Percentiles rank a stretch among this genome's conserved stretches.
These are phyloP conservation scores for Cyamopsis tetragonoloba DNA, from an alignment of 306 rosid species.

Conservation along the genomic window DNA sequence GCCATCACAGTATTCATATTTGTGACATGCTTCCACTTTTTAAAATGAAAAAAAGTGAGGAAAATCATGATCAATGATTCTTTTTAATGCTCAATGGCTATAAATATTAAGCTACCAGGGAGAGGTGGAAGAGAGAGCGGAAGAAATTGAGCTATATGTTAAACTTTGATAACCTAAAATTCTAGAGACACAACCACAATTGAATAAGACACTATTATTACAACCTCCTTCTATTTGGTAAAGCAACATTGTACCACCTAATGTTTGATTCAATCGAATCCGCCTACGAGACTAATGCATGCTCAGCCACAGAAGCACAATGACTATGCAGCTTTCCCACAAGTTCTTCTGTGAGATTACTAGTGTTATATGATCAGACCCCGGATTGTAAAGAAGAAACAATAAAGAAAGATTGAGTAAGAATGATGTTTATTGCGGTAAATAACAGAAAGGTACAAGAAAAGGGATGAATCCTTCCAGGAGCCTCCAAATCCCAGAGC, in stretches of 20 bases:
- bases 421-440: no score
- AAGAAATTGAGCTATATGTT: neutral
- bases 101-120: neutral
- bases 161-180: slow-evolving; percentile 7
- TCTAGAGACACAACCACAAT: slow-evolving; percentile 3
- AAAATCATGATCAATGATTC: neutral
- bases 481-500: no score
- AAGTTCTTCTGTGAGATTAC: no score
- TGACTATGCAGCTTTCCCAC: neutral
- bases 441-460: no score
- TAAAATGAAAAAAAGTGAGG: neutral
- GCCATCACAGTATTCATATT: slow-evolving; percentile 11
- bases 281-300: neutral
- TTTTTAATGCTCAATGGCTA: neutral
- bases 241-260: neutral
- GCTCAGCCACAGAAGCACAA: neutral
- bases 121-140: neutral
- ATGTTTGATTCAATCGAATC: neutral
- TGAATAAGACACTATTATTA: neutral
- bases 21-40: neutral
- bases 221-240: no score
- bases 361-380: no score
- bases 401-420: no score
- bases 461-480: no score
- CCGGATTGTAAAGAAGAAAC: no score